Evolutionary conservation across 768 basidiomycete genomes (phyloP).

Genomic region (Galerina sulciceps): DNA sequence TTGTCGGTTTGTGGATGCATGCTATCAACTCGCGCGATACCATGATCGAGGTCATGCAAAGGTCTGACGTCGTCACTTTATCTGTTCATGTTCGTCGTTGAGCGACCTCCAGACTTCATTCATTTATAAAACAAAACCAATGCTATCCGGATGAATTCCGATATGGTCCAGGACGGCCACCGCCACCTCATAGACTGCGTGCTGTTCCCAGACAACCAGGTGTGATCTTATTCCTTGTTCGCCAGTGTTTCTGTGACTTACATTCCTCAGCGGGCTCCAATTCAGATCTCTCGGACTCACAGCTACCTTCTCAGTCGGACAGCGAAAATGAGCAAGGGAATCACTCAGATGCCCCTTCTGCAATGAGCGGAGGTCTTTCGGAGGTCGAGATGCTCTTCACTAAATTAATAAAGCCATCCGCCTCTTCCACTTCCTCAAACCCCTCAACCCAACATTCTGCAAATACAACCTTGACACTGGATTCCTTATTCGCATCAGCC

Average conservation of each 20-base stretch:
- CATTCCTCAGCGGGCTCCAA: slow-evolving; percentile 3
- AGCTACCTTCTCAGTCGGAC: slow-evolving; percentile 24
- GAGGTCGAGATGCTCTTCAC: slow-evolving; percentile 54
- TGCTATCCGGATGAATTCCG: slow-evolving; percentile 75
- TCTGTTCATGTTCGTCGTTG: not conserved
- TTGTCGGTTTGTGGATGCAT: slow-evolving; percentile 79
- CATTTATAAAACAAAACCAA: slow-evolving; percentile 65
- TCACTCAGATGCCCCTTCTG: slow-evolving; percentile 26
- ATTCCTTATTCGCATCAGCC: slow-evolving; percentile 47
- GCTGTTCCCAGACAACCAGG: slow-evolving; percentile 30
- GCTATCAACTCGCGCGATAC: slow-evolving; percentile 71
- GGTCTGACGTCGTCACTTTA: slow-evolving; percentile 43
- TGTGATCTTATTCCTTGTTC: not conserved
- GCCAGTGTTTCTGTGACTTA: not conserved
- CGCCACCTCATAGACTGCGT: slow-evolving; percentile 50
- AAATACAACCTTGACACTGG: slow-evolving; percentile 46
- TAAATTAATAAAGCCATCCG: slow-evolving; percentile 37
- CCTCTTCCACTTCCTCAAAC: slow-evolving; percentile 22
- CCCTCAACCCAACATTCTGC: slow-evolving; percentile 17
- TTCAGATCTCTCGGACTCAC: slow-evolving; percentile 24
- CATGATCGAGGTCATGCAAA: slow-evolving; percentile 70
- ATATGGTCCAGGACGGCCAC: slow-evolving; percentile 69
- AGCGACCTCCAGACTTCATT: slow-evolving; percentile 54
- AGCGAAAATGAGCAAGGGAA: slow-evolving; percentile 31
- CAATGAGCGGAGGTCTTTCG: slow-evolving; percentile 34